Evolutionary conservation across 176 grass and related monocot species (phyloP).

Genomic region (Phoenix roebelenii): DNA sequence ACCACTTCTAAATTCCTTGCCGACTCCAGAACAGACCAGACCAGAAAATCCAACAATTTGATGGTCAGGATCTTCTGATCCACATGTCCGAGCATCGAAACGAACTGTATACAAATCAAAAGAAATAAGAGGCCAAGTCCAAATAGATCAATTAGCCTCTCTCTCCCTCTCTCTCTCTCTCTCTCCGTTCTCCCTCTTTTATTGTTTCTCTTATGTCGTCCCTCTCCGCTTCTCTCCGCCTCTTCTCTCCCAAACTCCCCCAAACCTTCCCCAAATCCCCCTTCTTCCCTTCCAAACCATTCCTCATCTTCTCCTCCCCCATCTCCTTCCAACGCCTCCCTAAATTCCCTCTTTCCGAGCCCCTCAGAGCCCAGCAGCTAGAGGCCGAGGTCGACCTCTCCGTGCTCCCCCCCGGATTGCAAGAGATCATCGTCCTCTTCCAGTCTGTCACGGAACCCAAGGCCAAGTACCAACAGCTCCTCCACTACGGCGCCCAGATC

Average conservation of each 20-base stretch:
- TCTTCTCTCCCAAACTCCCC: constrained; percentile 15
- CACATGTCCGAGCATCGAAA: too few species aligned
- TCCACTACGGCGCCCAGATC: constrained; percentile 65
- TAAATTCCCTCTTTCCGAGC: constrained; percentile 11
- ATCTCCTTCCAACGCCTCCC: constrained; percentile 68
- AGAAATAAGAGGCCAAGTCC: too few species aligned
- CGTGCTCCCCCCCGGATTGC: constrained; percentile 44
- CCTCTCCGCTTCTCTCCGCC: constrained; percentile 16
- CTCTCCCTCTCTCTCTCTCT: too few species aligned
- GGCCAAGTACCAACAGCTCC: constrained; percentile 89
- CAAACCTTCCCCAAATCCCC: neutral
- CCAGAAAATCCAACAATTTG: too few species aligned
- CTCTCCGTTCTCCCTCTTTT: too few species aligned
- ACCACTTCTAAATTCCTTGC: too few species aligned
- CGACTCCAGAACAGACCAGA: too few species aligned
- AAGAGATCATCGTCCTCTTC: constrained; percentile 64
- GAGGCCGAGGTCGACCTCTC: constrained; percentile 29
- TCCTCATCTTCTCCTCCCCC: constrained; percentile 29
- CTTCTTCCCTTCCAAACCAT: constrained; percentile 15
- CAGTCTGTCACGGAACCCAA: constrained; percentile 62
- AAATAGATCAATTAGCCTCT: too few species aligned
- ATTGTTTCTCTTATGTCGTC: neutral
- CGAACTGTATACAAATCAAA: too few species aligned
- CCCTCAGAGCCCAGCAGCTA: constrained; percentile 22
- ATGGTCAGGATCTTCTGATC: too few species aligned